phyloP scores from a whole-genome alignment of 2,329 filamentous ascomycete genomes.

The Neonectria sp. region DNA sequence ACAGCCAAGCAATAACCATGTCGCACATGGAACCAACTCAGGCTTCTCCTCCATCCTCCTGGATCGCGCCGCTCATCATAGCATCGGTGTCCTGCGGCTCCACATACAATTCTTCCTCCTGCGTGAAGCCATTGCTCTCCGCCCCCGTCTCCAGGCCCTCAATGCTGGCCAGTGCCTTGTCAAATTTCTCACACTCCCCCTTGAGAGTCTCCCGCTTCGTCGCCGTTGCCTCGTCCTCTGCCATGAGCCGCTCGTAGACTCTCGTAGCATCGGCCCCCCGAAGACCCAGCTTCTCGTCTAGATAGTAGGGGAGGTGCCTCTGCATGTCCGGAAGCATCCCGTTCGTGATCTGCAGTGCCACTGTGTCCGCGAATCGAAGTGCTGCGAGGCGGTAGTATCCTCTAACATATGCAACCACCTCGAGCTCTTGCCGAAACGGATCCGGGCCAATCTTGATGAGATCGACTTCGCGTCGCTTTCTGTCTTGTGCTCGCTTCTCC shows the following conservation, averaged over 20 bases:
- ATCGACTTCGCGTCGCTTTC: conserved; percentile 59
- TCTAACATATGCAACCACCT: conserved; percentile 73
- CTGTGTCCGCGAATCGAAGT: conserved; percentile 73
- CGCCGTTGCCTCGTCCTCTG: conserved; percentile 63
- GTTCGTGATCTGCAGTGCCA: conserved; percentile 63
- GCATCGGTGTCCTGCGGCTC: conserved; percentile 26
- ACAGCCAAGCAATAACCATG: not conserved
- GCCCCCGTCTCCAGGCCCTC: conserved; percentile 58
- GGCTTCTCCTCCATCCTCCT: conserved; percentile 32
- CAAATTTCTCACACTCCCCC: conserved; percentile 61
- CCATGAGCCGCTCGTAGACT: conserved; percentile 62
- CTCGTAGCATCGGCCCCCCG: conserved; percentile 45
- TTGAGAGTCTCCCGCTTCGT: conserved; percentile 58
- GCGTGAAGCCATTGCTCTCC: conserved; percentile 34
- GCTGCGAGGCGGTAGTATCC: conserved; percentile 80
- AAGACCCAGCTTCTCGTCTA: conserved; percentile 62
- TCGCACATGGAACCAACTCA: conserved; percentile 14
- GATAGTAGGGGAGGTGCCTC: conserved; percentile 56
- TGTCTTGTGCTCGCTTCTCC: conserved; percentile 63
- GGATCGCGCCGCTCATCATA: conserved; percentile 43
- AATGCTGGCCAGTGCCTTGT: conserved; percentile 63
- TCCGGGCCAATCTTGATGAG: conserved; percentile 68
- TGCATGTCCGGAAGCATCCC: conserved; percentile 64
- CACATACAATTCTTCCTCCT: conserved; percentile 34
- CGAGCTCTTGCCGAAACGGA: conserved; percentile 71